Evolutionary conservation across 2,329 filamentous ascomycete species (phyloP), one percentile per base, ranked within the genome.

Genomic region (Ceratocystis albifundus): DNA sequence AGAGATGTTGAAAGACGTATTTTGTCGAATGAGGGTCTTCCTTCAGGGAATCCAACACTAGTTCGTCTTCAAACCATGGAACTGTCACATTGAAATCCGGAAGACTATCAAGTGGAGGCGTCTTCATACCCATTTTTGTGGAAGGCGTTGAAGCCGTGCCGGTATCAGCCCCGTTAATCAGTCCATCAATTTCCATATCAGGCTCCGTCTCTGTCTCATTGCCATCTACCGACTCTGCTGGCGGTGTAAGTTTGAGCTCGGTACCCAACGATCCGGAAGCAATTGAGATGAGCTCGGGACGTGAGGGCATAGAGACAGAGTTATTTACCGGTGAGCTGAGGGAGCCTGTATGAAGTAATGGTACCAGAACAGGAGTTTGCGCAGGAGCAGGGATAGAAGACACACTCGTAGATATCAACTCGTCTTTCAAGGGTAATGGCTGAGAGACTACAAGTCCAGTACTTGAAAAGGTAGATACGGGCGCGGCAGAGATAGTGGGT

Each of bases 91-190:
- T 72, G 67, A 77, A 81, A 62, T 78, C 72, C 0, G 83, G 83
- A 1, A 85, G 74, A 50, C 77, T 80, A 10, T 84, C 80, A 10
- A 82, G 69, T 1, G 82, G 81, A 1, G 83, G 83, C 1, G 83
- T 85, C 25, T 74, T 73, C 74, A 82, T 80, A 66, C 77, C 80
- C 65, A 79, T 77, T 10, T 65, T 65, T 6, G 57, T 65, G 12
- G n/a, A 41, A 3, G 64, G 64, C 2, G 73, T n/a, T 77, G 77
- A 68, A 79, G 28, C 28, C 2, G 76, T 77, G n/a, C 81, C 77
- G 46, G 81, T 76, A 53, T 80, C 80, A 62, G 84, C 82, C 6
- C 81, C 78, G 68, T 84, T 81, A 1, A 81, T 83, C 61, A 80
- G 80, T 41, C 80, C 80, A 62, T 80, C 80, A 46, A 80, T 79